Conservation (phyloP, 73 alveolate genomes). For the Breviolum minutum region DNA sequence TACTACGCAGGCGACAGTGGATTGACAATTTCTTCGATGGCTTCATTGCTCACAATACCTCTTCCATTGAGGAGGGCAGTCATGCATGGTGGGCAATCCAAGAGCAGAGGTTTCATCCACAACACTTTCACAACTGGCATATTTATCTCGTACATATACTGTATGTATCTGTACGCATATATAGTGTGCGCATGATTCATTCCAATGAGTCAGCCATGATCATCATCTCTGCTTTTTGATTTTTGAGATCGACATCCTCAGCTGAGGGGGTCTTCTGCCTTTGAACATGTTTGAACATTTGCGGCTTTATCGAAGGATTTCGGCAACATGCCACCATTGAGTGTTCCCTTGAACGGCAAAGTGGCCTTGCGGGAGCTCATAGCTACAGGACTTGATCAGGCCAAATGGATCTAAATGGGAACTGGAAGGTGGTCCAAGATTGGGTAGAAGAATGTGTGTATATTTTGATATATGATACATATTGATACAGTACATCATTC, state of each 20-base stretch:
- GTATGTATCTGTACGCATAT: too few species aligned
- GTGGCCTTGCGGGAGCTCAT: slow-evolving; percentile 21
- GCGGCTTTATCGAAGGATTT: slow-evolving; percentile 1
- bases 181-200: too few species aligned
- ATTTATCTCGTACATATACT: too few species aligned
- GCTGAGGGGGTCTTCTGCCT: neutral
- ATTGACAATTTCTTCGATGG: slow-evolving; percentile 89
- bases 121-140: too few species aligned
- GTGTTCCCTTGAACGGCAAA: slow-evolving; percentile 38
- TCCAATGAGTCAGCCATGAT: too few species aligned
- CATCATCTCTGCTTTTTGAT: neutral
- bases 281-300: neutral
- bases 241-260: neutral
- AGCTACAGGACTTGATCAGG: slow-evolving; percentile 53
- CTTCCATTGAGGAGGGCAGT: neutral
- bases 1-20: slow-evolving; percentile 38
- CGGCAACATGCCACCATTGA: slow-evolving; percentile 62
- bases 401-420: neutral
- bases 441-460: too few species aligned
- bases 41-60: slow-evolving; percentile 64
- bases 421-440: too few species aligned
- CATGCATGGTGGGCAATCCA: neutral
- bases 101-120: too few species aligned
- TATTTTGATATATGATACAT: too few species aligned
- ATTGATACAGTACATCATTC: too few species aligned